Conservation (phyloP, 2,329 filamentous ascomycete species). For the Penicillium sp. region DNA sequence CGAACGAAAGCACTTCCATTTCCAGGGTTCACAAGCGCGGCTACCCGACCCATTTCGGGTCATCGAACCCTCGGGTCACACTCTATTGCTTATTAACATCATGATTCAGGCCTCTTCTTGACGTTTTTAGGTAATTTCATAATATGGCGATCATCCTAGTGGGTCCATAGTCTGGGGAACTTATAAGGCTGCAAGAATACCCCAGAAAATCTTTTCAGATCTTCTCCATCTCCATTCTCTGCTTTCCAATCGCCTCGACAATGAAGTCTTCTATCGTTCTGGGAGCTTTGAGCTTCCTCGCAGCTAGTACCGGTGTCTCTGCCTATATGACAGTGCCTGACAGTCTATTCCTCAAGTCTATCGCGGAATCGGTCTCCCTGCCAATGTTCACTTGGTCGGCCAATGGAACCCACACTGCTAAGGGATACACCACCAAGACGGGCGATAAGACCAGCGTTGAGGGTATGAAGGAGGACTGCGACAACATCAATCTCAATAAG, state of each 20-base stretch:
- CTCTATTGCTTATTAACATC: slow-evolving; percentile 11
- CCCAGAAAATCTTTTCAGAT: slow-evolving; percentile 1
- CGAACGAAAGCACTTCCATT: slow-evolving; percentile 3
- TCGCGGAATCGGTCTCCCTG: slow-evolving; percentile 23
- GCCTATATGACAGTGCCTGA: slow-evolving; percentile 19
- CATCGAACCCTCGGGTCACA: background rate
- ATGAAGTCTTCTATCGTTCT: slow-evolving; percentile 17
- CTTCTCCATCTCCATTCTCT: background rate
- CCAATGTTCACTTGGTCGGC: slow-evolving; percentile 29
- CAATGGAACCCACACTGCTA: slow-evolving; percentile 29
- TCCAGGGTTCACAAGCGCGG: slow-evolving; percentile 18
- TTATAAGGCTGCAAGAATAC: slow-evolving; percentile 9
- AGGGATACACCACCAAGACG: slow-evolving; percentile 24
- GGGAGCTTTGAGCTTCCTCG: slow-evolving; percentile 17
- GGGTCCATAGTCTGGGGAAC: slow-evolving; percentile 8
- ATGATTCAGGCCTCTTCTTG: slow-evolving; percentile 13
- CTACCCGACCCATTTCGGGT: slow-evolving; percentile 15
- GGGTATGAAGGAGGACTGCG: slow-evolving; percentile 27
- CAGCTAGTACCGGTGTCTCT: slow-evolving; percentile 13
- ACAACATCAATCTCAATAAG: slow-evolving; percentile 30
- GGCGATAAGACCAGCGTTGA: slow-evolving; percentile 14
- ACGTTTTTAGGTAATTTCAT: slow-evolving; percentile 5
- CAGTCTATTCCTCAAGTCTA: slow-evolving; percentile 20
- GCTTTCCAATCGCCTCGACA: background rate
- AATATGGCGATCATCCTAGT: slow-evolving; percentile 1